Conservation (phyloP, 2,329 filamentous ascomycete species). For the Golovinomyces cichoracearum region DNA sequence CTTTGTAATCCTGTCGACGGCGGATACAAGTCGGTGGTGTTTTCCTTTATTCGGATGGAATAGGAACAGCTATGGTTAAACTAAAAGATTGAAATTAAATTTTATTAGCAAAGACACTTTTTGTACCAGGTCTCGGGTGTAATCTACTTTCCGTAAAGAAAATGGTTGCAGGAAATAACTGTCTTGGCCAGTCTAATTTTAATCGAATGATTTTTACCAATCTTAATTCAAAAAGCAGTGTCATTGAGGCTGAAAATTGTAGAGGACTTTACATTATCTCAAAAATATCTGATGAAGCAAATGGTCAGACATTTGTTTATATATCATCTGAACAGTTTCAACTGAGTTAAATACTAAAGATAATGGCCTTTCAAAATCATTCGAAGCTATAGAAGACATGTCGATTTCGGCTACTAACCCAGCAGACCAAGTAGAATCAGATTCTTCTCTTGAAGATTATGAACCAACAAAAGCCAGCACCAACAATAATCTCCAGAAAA, state of each 20-base stretch:
- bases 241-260: background rate
- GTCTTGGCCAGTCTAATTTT: background rate
- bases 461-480: background rate
- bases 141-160: conserved; percentile 1
- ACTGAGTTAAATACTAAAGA: background rate
- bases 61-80: background rate
- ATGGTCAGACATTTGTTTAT: background rate
- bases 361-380: background rate
- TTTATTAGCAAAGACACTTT: background rate
- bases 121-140: background rate
- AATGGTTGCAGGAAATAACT: background rate
- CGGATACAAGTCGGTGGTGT: background rate
- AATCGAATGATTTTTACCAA: background rate
- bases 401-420: background rate
- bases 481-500: background rate
- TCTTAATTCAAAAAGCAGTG: background rate
- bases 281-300: background rate
- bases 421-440: background rate
- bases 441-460: background rate
- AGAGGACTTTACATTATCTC: conserved; percentile 1
- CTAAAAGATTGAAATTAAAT: background rate
- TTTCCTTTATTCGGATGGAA: background rate
- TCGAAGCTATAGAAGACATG: background rate
- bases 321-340: background rate
- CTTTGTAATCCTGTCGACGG: background rate